Evolutionary conservation across 2,329 filamentous ascomycete species (phyloP), one percentile per base, ranked within the genome.

Genomic region (Lojkania enalia): DNA sequence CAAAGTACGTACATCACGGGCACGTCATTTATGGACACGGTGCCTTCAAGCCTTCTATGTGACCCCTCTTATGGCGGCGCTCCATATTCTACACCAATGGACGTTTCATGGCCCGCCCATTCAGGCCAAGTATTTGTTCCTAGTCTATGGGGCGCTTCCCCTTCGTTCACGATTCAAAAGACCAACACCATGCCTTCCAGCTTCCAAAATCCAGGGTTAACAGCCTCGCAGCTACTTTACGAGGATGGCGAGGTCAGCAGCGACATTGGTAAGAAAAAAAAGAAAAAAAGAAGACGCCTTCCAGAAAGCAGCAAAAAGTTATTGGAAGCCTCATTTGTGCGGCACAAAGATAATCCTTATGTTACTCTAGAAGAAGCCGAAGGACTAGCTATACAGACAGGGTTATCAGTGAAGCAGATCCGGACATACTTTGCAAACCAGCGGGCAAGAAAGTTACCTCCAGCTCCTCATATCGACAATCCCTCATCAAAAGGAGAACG

Each of bases 381-480:
- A 14, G 31, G 46, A n/a, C 46, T 61, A 2, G 46, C 46, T 1
- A 31, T 30, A 11, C 42, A 44, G 5, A 58, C 56, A 3, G 48
- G 49, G 6, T 41, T 61, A 11, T 53, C 56, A 12, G 13, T 49
- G 18, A 48, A 46, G 6, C 58, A 60, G 33, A 46, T 61, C 4
- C 48, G 57, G 12, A 61, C 56, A 2, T 60, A 48, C 39, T 61
- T 61, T 36, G 56, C 58, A 13, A 61, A 61, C 42, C 51, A 54
- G 5, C 44, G 58, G 21, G 58, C 55, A 15, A 42, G 58, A 35
- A 58, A 57, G 23, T 21, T 57, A 21, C 54, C 55, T 14, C 43
- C 25, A 6, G 16, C 31, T n/a, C 15, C 20, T 12, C 7, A 5
- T 18, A 20, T 23, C 39, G 7, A 9, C 35, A 4, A 11, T 6